Percentiles rank a stretch among this genome's conserved stretches.
Conservation (phyloP, 345 rosid species). For the Pugionium cornutum region DNA sequence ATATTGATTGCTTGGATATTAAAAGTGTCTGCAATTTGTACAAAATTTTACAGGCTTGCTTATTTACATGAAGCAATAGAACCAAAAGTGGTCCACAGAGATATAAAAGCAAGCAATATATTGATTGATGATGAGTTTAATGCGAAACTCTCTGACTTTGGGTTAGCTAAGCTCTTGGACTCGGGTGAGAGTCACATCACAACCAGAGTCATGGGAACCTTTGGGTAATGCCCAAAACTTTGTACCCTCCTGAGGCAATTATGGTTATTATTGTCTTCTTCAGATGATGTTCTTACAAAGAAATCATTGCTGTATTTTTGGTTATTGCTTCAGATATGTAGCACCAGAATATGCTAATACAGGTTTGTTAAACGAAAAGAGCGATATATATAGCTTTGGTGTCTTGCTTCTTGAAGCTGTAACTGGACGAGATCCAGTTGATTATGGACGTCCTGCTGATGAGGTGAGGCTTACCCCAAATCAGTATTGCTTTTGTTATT, state of each 20-base stretch:
- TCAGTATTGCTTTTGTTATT: not conserved
- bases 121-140: conserved; percentile 82
- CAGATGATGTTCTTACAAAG: conserved; percentile 19
- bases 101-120: conserved; percentile 95
- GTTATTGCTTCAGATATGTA: conserved; percentile 68
- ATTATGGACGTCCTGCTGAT: conserved; percentile 82
- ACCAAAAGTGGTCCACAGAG: conserved; percentile 94
- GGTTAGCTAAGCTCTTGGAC: conserved; percentile 89
- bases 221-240: conserved; percentile 62
- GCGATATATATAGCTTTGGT: conserved; percentile 96
- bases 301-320: conserved; percentile 11
- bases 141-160: conserved; percentile 96
- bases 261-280: conserved; percentile 22
- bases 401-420: conserved; percentile 88
- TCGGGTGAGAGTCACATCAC: conserved; percentile 92
- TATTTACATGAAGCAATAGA: conserved; percentile 98
- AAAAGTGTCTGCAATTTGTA: conserved; percentile 18
- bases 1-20: conserved; percentile 14
- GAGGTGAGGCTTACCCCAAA: conserved; percentile 49
- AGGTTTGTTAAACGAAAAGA: conserved; percentile 90
- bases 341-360: conserved; percentile 97
- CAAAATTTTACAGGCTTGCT: conserved; percentile 65
- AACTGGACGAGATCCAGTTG: conserved; percentile 96
- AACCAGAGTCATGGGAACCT: conserved; percentile 98
- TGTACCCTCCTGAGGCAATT: conserved; percentile 7